These are phyloP conservation scores for Trichoderma asperellum DNA, from an alignment of 2,329 filamentous ascomycete genomes.

Conservation along the genomic window DNA sequence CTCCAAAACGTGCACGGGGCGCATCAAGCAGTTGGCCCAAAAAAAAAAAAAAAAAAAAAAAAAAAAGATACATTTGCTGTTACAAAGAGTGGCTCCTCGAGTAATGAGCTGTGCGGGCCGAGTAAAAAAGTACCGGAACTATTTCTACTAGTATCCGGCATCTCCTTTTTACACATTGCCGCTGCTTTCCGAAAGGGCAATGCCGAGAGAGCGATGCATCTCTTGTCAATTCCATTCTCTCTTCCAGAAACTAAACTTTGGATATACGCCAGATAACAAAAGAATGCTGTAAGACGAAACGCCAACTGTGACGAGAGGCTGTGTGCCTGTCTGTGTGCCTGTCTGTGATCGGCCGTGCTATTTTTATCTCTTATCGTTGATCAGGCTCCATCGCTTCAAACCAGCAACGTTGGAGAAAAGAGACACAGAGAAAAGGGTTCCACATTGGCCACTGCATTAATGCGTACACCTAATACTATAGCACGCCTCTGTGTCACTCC, in stretches of 20 bases:
- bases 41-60: background rate
- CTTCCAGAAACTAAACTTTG: no score
- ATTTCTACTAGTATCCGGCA: background rate
- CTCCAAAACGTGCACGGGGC: background rate
- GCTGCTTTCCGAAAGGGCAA: background rate
- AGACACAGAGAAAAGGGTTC: background rate
- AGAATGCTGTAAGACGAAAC: background rate
- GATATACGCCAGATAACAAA: background rate
- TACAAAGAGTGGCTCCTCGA: background rate
- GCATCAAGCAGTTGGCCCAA: background rate
- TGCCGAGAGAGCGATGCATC: background rate
- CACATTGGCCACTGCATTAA: background rate
- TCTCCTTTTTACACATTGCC: background rate
- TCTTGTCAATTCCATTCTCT: background rate
- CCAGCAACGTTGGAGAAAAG: background rate
- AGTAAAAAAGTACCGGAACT: background rate
- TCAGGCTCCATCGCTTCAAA: background rate
- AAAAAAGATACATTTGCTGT: background rate
- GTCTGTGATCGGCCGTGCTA: background rate
- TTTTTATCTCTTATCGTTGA: background rate
- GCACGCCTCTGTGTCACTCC: background rate
- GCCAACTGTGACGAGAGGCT: slow-evolving; percentile 11
- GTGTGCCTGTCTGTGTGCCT: background rate
- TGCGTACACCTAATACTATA: background rate
- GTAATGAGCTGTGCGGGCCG: background rate